Conservation (phyloP, 2,329 filamentous ascomycete genomes). For the Lachnellula occidentalis region DNA sequence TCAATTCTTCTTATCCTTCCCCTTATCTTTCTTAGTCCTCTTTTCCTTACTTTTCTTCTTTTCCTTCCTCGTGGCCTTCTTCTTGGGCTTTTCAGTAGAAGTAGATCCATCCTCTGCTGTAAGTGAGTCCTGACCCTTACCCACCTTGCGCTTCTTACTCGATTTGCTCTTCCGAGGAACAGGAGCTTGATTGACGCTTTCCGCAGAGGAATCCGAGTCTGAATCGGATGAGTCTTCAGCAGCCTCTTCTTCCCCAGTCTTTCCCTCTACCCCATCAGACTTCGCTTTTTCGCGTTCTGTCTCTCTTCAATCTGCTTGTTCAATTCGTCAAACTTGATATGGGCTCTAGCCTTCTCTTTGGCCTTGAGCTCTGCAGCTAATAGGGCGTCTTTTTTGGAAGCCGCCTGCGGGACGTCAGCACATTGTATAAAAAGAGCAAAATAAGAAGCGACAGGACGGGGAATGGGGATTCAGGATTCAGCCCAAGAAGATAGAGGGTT, state of each 20-base stretch:
- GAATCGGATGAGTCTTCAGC: slow-evolving; percentile 13
- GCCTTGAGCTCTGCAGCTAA: slow-evolving; percentile 44
- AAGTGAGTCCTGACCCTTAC: slow-evolving; percentile 16
- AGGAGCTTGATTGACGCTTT: slow-evolving; percentile 2
- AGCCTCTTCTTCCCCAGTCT: neutral
- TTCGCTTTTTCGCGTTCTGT: slow-evolving; percentile 30
- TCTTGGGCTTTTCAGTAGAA: slow-evolving; percentile 8
- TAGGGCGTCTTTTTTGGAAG: slow-evolving; percentile 45
- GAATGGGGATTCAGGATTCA: too few species aligned
- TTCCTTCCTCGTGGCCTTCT: neutral
- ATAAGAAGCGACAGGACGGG: too few species aligned
- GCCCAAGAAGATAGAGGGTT: too few species aligned
- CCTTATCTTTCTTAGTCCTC: neutral
- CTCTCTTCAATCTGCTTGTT: slow-evolving; percentile 33
- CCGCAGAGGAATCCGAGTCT: slow-evolving; percentile 10
- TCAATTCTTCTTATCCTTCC: too few species aligned
- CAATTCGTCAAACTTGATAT: slow-evolving; percentile 40
- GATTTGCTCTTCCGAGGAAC: neutral
- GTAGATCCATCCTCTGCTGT: slow-evolving; percentile 12
- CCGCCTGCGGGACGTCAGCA: slow-evolving; percentile 22
- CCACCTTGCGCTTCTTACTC: slow-evolving; percentile 30
- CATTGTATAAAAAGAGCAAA: too few species aligned
- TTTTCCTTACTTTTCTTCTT: slow-evolving; percentile 8
- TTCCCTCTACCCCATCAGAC: slow-evolving; percentile 13
- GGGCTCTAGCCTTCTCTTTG: slow-evolving; percentile 44